Percentiles rank a stretch among this genome's conserved stretches.
These are phyloP conservation scores for Cordyceps militaris DNA, from an alignment of 2,329 filamentous ascomycete species.

Conservation along the genomic window DNA sequence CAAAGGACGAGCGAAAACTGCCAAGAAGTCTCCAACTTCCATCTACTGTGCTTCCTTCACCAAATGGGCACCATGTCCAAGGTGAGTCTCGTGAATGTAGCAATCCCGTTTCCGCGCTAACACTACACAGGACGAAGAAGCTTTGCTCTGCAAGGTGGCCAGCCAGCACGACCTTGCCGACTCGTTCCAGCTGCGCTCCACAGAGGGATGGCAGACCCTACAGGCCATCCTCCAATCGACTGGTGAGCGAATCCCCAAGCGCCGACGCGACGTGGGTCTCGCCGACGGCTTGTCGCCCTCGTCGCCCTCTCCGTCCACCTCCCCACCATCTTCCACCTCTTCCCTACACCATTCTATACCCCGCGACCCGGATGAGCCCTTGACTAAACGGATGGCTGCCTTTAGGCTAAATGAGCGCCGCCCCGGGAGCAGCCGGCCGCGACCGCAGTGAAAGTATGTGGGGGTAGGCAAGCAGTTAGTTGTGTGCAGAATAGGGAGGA, in stretches of 20 bases:
- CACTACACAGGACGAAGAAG: slow-evolving; percentile 69
- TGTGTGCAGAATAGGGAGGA: neutral
- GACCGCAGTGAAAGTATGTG: neutral
- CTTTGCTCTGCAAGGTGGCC: slow-evolving; percentile 77
- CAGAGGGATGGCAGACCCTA: slow-evolving; percentile 88
- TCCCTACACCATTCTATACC: slow-evolving; percentile 20
- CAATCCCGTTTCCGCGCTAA: slow-evolving; percentile 14
- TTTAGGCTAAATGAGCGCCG: slow-evolving; percentile 50
- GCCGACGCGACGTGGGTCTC: slow-evolving; percentile 36
- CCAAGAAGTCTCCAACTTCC: slow-evolving; percentile 80
- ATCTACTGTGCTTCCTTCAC: slow-evolving; percentile 82
- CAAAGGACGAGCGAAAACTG: slow-evolving; percentile 56
- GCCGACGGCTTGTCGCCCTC: slow-evolving; percentile 17
- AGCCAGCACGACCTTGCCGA: slow-evolving; percentile 74
- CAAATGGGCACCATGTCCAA: slow-evolving; percentile 75
- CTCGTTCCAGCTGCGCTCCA: slow-evolving; percentile 75
- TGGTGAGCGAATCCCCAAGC: slow-evolving; percentile 92
- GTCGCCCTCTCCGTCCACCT: slow-evolving; percentile 7
- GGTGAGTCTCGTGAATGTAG: slow-evolving; percentile 45
- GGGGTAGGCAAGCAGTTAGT: neutral
- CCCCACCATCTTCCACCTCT: slow-evolving; percentile 21
- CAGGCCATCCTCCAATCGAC: slow-evolving; percentile 90
- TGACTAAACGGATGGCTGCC: slow-evolving; percentile 61
- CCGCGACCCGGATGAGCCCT: slow-evolving; percentile 39
- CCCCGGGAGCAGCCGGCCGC: neutral